Percentiles rank a stretch among this genome's conserved stretches.
These are phyloP conservation scores for Schizothecium vesticola DNA, from an alignment of 495 filamentous ascomycete species.

Conservation along the genomic window DNA sequence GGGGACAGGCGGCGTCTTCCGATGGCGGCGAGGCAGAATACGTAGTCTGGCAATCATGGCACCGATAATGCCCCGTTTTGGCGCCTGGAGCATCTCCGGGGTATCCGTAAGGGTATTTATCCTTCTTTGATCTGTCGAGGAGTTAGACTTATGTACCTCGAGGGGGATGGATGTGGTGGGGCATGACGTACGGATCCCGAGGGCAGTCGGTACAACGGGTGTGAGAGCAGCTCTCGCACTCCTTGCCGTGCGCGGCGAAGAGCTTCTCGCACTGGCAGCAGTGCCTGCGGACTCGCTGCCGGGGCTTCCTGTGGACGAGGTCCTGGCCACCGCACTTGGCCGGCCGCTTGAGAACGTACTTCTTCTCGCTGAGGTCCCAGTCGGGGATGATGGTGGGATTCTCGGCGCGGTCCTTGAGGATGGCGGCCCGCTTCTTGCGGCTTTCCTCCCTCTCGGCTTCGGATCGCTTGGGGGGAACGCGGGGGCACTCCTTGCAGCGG, in stretches of 20 bases:
- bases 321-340: conserved; percentile 65
- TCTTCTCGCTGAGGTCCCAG: conserved; percentile 39
- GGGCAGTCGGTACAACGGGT: conserved; percentile 77
- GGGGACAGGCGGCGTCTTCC: conserved; percentile 47
- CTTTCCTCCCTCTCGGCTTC: conserved; percentile 46
- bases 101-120: conserved; percentile 73
- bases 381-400: conserved; percentile 43
- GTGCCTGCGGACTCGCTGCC: conserved; percentile 64
- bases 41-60: conserved; percentile 56
- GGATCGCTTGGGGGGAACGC: conserved; percentile 56
- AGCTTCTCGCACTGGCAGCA: conserved; percentile 71
- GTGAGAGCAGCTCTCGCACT: conserved; percentile 67
- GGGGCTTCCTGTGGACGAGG: conserved; percentile 57
- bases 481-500: conserved; percentile 76
- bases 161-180: conserved; percentile 7
- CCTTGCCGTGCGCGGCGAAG: conserved; percentile 46
- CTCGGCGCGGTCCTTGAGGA: conserved; percentile 46
- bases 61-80: conserved; percentile 51
- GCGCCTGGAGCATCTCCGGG: conserved; percentile 58
- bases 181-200: conserved; percentile 64
- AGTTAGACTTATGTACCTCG: conserved; percentile 20
- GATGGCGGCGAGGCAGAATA: conserved; percentile 41
- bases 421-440: conserved; percentile 38
- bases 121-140: conserved; percentile 53
- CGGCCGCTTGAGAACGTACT: conserved; percentile 52